Percentiles rank a stretch among this genome's conserved stretches.
phyloP scores from a whole-genome alignment of 2,329 filamentous ascomycete species.

The Paraconiothyrium sp. region DNA sequence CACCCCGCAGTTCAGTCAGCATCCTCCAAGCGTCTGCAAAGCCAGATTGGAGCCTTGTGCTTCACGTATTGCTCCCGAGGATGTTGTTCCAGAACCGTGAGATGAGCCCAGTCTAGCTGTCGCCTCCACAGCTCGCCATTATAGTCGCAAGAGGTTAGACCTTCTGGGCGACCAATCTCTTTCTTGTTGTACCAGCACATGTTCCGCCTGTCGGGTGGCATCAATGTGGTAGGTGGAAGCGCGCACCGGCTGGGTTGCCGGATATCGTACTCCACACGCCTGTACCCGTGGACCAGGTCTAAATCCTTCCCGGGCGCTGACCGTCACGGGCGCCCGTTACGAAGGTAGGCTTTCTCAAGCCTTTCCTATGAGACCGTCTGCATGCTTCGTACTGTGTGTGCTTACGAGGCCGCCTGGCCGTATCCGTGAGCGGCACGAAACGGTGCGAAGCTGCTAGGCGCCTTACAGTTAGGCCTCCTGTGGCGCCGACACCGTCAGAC shows the following conservation, averaged over 20 bases:
- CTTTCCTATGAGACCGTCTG: not conserved
- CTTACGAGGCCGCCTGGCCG: not conserved
- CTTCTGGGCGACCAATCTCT: not conserved
- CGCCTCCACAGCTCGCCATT: not conserved
- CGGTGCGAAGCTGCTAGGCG: constrained; percentile 18
- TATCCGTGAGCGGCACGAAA: constrained; percentile 16
- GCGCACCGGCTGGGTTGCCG: constrained; percentile 13
- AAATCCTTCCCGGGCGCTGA: not conserved
- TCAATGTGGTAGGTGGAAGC: not conserved
- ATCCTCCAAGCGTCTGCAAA: not conserved
- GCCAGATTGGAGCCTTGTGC: not conserved
- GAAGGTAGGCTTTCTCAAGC: not conserved
- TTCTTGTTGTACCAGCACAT: not conserved
- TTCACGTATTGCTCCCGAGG: not conserved
- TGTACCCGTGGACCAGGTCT: not conserved
- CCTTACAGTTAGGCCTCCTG: constrained; percentile 18
- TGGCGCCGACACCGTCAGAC: constrained; percentile 25
- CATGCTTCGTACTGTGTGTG: not conserved
- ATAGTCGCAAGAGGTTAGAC: not conserved
- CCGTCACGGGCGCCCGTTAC: not conserved
- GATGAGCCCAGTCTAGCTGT: not conserved
- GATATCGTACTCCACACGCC: constrained; percentile 9
- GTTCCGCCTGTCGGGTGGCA: not conserved
- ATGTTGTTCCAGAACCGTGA: not conserved
- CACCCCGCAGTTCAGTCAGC: not conserved